Evolutionary conservation across 352 stramenopile species (phyloP).

Genomic region (Phytopythium aichiense): DNA sequence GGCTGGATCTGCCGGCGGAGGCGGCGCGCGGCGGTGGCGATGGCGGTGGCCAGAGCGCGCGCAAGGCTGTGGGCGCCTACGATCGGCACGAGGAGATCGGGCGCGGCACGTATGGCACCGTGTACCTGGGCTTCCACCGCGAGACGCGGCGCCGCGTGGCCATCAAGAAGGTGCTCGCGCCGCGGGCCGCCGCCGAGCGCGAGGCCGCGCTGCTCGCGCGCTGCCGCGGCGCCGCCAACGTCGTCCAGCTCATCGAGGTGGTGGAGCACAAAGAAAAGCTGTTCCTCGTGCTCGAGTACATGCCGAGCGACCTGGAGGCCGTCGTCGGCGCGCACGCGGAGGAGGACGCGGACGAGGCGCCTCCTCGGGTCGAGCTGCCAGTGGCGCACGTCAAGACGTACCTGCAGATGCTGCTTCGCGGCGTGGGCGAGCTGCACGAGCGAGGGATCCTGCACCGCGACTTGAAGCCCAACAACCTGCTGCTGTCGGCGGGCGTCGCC

Average conservation of each 20-base stretch:
- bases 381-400: slow-evolving; percentile 63
- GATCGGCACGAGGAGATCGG: slow-evolving; percentile 75
- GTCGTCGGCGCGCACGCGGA: slow-evolving; percentile 22
- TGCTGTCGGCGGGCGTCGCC: slow-evolving; percentile 43
- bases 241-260: slow-evolving; percentile 61
- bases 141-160: slow-evolving; percentile 37
- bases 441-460: slow-evolving; percentile 69
- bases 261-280: slow-evolving; percentile 61
- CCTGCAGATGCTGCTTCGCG: slow-evolving; percentile 60
- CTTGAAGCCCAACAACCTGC: slow-evolving; percentile 80
- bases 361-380: slow-evolving; percentile 31
- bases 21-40: slow-evolving; percentile 12
- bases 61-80: slow-evolving; percentile 62
- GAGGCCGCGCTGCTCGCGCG: slow-evolving; percentile 48
- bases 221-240: slow-evolving; percentile 40
- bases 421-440: slow-evolving; percentile 54
- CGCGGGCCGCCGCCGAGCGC: slow-evolving; percentile 25
- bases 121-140: slow-evolving; percentile 58
- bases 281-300: slow-evolving; percentile 72
- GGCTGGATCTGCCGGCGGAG: not conserved
- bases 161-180: slow-evolving; percentile 75
- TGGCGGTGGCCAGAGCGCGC: slow-evolving; percentile 8
- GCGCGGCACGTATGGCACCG: slow-evolving; percentile 72
- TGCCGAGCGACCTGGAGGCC: slow-evolving; percentile 75
- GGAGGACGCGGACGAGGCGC: slow-evolving; percentile 9